Evolutionary conservation across 139 green algal species (phyloP).

Genomic region (Chlorella sp.): DNA sequence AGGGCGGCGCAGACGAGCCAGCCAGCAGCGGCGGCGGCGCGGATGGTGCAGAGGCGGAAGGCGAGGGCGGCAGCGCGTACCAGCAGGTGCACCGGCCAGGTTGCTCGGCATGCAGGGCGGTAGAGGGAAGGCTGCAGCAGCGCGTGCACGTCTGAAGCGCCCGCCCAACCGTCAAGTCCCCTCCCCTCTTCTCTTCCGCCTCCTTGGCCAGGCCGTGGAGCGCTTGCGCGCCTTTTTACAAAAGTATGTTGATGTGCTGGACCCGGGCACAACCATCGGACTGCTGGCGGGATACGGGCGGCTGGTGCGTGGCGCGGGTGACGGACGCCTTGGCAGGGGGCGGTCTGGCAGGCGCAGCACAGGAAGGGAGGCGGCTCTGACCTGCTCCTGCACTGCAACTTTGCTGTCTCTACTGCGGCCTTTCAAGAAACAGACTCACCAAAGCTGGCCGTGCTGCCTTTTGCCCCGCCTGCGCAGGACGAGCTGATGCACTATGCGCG

Average conservation of each 20-base stretch:
- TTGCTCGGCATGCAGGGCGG: neutral
- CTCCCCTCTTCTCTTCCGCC: neutral
- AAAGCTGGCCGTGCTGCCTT: no score
- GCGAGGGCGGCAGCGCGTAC: constrained; percentile 7
- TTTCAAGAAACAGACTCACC: no score
- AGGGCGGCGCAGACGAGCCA: neutral
- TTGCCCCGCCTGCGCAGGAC: constrained; percentile 33
- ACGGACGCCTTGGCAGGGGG: no score
- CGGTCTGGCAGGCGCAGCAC: no score
- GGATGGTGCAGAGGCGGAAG: neutral
- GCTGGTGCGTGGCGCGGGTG: constrained; percentile 22
- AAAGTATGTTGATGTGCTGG: constrained; percentile 62
- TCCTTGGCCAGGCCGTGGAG: neutral
- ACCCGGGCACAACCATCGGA: constrained; percentile 77
- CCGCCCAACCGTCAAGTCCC: no score
- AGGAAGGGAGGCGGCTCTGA: no score
- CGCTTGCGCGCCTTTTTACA: constrained; percentile 39
- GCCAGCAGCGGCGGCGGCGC: constrained; percentile 28
- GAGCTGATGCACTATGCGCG: constrained; percentile 87
- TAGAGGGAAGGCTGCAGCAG: neutral
- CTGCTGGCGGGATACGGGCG: constrained; percentile 90
- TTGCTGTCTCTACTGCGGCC: no score
- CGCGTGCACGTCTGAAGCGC: no score
- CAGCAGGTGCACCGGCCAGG: constrained; percentile 15
- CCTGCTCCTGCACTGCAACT: no score